Evolutionary conservation across 805 yeast genomes (phyloP), one percentile per base, ranked within the genome.

Genomic region (Candida namnaoensis): DNA sequence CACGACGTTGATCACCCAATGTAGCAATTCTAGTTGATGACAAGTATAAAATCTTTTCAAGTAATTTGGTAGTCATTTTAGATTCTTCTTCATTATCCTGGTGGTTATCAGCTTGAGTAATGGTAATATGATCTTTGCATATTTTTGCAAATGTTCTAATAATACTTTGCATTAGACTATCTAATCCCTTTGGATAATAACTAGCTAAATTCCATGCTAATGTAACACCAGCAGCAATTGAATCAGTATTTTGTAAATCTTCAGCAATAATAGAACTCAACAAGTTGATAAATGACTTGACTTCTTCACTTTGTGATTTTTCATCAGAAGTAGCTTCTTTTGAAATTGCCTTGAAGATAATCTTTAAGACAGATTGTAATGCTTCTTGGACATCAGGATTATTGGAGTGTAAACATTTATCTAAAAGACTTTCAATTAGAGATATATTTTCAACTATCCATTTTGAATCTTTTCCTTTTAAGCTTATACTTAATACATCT

Each of bases 1-100:
- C 80, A 40, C 99, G 74, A 45, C 99, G 76, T 54, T 91, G 96
- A 51, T 93, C 99, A 2, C 96, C 97, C 25, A 95, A 66, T n/a
- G 76, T 73, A 0, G 95, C 77, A 5, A 93, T 86, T 49, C 97
- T 76, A 69, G 76, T 73, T 0, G 95, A 78, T 1, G 91, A 78
- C 40, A 91, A 71, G 47, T 82, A 80, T 41, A 93, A 65, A 25
- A 88, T 78, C 58, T 83, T 84, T 44, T 83, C 88, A 37, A 93
- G 65, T 32, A 88, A 62, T 44, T 74, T 77, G 0, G 93, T 82
- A 0, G 95, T 83, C 71, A 84, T 82, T 53, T 76, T 80, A 8
- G 91, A 85, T 54, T 88, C 96, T 41, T 84, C 95, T 23, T 65
- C 56, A 35, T 55, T 58, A 11, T 67, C 46, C 5, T 56, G 44